Evolutionary conservation across 2,329 filamentous ascomycete species (phyloP).

Genomic region (Pestalotiopsis sp.): DNA sequence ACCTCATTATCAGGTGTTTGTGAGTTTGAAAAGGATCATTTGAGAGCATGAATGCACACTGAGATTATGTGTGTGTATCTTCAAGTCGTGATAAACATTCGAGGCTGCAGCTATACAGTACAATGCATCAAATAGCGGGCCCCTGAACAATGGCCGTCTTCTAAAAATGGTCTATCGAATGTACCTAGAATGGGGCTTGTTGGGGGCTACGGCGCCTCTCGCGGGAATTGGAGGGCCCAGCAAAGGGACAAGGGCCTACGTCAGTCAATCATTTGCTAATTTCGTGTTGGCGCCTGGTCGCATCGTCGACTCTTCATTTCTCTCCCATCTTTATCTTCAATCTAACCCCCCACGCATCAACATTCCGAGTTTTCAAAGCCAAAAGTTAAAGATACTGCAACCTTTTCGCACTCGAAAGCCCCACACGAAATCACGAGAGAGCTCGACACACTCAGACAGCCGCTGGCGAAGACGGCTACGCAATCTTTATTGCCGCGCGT

Average conservation of each 20-base stretch:
- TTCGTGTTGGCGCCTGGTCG: slow-evolving; percentile 4
- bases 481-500: neutral
- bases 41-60: too few species aligned
- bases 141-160: neutral
- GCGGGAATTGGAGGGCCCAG: neutral
- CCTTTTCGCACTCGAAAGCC: neutral
- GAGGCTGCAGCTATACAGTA: neutral
- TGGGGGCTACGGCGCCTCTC: neutral
- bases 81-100: neutral
- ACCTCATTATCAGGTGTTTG: too few species aligned
- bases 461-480: neutral
- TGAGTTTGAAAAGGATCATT: too few species aligned
- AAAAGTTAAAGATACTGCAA: neutral
- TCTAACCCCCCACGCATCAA: neutral
- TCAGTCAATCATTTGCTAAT: slow-evolving; percentile 8
- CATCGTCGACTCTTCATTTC: neutral
- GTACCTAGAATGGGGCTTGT: neutral
- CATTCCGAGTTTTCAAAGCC: neutral
- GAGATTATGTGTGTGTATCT: neutral
- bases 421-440: neutral
- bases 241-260: neutral
- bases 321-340: neutral
- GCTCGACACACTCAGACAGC: neutral
- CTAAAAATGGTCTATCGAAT: neutral
- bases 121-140: neutral